Conservation (phyloP, 2,329 filamentous ascomycete species). For the Fulvia fulva region DNA sequence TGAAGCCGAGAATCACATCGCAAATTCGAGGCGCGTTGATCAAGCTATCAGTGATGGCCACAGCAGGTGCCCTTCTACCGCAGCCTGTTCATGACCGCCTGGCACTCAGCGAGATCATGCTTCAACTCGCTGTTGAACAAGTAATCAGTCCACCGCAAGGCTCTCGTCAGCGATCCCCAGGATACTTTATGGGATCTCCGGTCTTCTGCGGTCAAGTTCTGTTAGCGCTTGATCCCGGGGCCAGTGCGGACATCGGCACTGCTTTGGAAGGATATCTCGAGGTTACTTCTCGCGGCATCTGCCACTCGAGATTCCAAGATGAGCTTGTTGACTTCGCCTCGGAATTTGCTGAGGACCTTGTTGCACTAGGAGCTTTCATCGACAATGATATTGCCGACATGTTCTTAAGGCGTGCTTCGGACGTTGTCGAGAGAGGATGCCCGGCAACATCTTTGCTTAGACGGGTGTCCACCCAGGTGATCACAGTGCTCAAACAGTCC, state of each 20-base stretch:
- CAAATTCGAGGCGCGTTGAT: background rate
- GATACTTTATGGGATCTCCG: background rate
- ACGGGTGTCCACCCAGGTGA: constrained; percentile 9
- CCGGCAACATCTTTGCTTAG: constrained; percentile 5
- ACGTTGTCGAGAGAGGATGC: background rate
- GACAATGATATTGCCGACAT: background rate
- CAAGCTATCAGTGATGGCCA: constrained; percentile 10
- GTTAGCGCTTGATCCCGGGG: background rate
- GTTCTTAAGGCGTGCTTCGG: background rate
- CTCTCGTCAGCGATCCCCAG: background rate
- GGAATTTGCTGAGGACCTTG: background rate
- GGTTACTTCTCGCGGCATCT: background rate
- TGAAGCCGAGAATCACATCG: background rate
- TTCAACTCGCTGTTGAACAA: background rate
- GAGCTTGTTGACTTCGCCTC: background rate
- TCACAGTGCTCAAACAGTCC: constrained; percentile 9
- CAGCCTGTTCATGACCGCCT: background rate
- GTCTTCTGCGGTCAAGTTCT: background rate
- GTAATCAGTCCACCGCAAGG: background rate
- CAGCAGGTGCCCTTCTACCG: background rate
- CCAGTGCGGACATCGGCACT: background rate
- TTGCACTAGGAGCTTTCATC: background rate
- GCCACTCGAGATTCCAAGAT: background rate
- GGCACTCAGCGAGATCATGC: background rate
- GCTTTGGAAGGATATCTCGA: background rate